Conservation (phyloP, 352 stramenopile species). For the Pythium folliculosum region DNA sequence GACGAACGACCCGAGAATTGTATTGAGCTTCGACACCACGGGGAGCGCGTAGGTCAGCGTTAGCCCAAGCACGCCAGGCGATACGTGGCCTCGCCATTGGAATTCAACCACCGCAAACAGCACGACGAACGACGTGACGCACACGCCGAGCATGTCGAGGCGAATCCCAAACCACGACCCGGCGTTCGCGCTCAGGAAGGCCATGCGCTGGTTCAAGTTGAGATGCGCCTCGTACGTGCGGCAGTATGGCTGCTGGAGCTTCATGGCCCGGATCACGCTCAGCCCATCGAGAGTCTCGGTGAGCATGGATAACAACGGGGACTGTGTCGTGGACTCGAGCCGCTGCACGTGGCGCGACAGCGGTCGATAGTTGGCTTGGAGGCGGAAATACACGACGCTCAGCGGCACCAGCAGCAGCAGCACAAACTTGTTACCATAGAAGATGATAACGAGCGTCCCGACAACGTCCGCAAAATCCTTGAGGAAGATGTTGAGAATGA, state of each 20-base stretch:
- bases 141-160: constrained; percentile 81
- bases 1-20: constrained; percentile 80
- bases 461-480: constrained; percentile 76
- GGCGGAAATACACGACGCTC: constrained; percentile 57
- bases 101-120: constrained; percentile 79
- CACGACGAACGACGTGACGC: constrained; percentile 80
- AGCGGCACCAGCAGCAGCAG: constrained; percentile 74
- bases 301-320: constrained; percentile 70
- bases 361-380: constrained; percentile 70
- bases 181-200: constrained; percentile 74
- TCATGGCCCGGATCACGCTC: constrained; percentile 58
- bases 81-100: constrained; percentile 49
- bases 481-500: constrained; percentile 89
- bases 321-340: constrained; percentile 73
- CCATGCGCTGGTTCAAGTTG: constrained; percentile 70
- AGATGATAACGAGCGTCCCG: constrained; percentile 74
- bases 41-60: constrained; percentile 91
- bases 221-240: constrained; percentile 45
- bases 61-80: constrained; percentile 80
- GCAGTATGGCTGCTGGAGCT: constrained; percentile 46
- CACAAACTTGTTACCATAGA: constrained; percentile 78
- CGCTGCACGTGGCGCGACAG: constrained; percentile 73
- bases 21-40: constrained; percentile 88
- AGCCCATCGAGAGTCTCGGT: constrained; percentile 79
- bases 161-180: constrained; percentile 84